phyloP scores from a whole-genome alignment of 805 yeast genomes.

The Metschnikowia similis region DNA sequence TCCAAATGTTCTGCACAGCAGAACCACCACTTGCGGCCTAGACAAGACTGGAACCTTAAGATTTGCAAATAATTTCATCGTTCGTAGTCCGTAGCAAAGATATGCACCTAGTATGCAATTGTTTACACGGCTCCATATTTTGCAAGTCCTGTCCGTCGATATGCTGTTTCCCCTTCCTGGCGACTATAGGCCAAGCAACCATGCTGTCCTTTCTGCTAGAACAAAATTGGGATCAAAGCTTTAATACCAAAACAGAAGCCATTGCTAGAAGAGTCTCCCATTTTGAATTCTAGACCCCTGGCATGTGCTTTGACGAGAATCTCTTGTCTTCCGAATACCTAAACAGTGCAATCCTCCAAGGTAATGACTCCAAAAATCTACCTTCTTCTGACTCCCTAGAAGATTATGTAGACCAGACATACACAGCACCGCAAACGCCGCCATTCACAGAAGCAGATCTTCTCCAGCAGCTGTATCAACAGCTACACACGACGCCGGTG shows the following conservation, averaged over 20 bases:
- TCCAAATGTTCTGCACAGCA: background rate
- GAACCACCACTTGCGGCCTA: background rate
- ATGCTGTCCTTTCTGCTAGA: constrained; percentile 1
- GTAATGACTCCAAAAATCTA: constrained; percentile 1
- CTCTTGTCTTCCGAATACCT: constrained; percentile 1
- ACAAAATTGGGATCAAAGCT: constrained; percentile 1
- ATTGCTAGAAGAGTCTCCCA: background rate
- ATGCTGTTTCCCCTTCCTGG: constrained; percentile 4
- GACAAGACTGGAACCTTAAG: background rate
- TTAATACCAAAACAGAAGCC: constrained; percentile 3
- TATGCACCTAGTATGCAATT: background rate
- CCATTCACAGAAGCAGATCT: constrained; percentile 1
- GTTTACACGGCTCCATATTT: background rate
- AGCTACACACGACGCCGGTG: constrained; percentile 1
- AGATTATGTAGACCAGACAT: background rate
- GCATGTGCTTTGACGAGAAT: constrained; percentile 5
- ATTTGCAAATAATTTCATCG: background rate
- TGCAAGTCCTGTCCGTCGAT: background rate
- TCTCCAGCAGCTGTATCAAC: background rate
- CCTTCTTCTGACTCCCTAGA: background rate
- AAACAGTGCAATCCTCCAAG: background rate
- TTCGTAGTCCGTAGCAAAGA: background rate
- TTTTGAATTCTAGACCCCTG: constrained; percentile 1
- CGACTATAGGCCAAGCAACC: background rate
- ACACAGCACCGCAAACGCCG: constrained; percentile 2